These are phyloP conservation scores for Pogostemon cablin DNA, from an alignment of 257 asterid genomes.

Conservation along the genomic window DNA sequence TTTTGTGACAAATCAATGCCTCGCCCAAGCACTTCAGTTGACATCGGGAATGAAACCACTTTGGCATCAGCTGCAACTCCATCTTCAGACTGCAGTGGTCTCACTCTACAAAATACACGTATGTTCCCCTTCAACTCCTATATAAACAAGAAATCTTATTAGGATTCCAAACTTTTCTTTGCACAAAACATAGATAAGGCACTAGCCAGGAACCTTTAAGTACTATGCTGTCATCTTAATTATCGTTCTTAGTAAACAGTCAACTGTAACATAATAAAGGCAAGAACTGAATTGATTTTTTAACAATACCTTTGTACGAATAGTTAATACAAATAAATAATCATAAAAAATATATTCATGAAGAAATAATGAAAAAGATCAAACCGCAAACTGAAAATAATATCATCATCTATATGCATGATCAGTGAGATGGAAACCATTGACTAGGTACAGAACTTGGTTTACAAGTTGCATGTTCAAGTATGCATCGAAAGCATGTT, in stretches of 20 bases:
- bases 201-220: no score
- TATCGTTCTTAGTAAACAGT: no score
- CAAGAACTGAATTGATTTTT: no score
- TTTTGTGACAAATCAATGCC: constrained; percentile 80
- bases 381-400: background rate
- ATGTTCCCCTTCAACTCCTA: constrained; percentile 97
- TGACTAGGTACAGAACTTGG: no score
- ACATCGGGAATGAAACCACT: constrained; percentile 72
- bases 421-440: no score
- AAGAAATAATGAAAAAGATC: background rate
- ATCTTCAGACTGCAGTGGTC: constrained; percentile 84
- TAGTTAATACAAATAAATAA: no score
- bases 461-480: no score
- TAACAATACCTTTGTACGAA: no score
- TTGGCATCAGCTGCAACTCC: constrained; percentile 60
- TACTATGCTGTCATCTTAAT: no score
- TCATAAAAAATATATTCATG: background rate
- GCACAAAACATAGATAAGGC: no score
- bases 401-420: background rate
- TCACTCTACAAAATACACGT: constrained; percentile 91
- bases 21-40: constrained; percentile 70
- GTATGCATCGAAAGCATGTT: no score
- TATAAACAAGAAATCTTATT: constrained; percentile 20
- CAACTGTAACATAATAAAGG: no score
- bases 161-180: background rate